Percentiles rank a stretch among this genome's conserved stretches.
Evolutionary conservation across 1,284 basidiomycete species (phyloP).

Genomic region (Neonothopanus nambi): DNA sequence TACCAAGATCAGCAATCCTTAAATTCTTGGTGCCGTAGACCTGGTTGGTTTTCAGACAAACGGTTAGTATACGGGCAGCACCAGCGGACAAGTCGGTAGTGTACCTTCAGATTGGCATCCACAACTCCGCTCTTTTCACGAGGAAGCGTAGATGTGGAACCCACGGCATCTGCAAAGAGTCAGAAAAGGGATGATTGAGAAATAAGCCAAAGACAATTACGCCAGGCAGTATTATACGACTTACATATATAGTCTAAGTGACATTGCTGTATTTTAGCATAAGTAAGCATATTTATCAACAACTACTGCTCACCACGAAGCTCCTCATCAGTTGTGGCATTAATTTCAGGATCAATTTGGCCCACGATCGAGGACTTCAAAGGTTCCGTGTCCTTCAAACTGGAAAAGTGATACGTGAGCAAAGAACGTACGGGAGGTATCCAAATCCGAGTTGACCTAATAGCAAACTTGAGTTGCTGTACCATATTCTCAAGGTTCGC

Average conservation of each 20-base stretch:
- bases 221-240: not conserved
- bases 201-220: not conserved
- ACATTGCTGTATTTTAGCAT: no score
- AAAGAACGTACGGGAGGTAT: no score
- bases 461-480: no score
- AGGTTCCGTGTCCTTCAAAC: no score
- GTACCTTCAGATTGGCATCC: slow-evolving; percentile 38
- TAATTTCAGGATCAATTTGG: no score
- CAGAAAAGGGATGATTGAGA: not conserved
- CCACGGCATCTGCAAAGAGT: slow-evolving; percentile 33
- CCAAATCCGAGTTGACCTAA: no score
- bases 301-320: no score
- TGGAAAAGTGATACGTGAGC: no score
- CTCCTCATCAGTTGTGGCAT: no score
- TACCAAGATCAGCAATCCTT: slow-evolving; percentile 41
- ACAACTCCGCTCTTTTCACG: slow-evolving; percentile 53
- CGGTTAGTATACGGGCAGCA: slow-evolving; percentile 15
- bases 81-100: slow-evolving; percentile 19
- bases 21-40: slow-evolving; percentile 48
- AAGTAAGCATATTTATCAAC: no score
- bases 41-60: slow-evolving; percentile 22
- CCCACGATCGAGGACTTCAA: no score
- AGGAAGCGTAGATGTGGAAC: slow-evolving; percentile 61
- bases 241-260: not conserved
- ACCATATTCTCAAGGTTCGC: no score